Evolutionary conservation across 2,329 filamentous ascomycete genomes (phyloP), one percentile per base, ranked within the genome.

Genomic region (Calonectria pseudoreteaudii): DNA sequence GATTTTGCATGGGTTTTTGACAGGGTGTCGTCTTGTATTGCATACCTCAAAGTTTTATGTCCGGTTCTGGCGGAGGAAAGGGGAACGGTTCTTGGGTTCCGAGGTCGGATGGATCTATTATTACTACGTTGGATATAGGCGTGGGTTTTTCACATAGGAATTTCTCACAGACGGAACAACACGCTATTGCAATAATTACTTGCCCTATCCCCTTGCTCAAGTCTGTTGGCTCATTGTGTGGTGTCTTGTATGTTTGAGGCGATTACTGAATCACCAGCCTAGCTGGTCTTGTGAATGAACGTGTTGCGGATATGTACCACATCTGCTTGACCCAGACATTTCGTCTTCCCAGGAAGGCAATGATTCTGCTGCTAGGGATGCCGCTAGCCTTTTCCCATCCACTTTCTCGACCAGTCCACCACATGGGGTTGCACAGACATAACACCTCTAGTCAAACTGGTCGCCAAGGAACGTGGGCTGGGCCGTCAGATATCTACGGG

Each of bases 21-120:
- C 34, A 69, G 47, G 52, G 16, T 64, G 58, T 64, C 31, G 64
- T 64, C 53, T 62, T 73, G 71, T 70, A 60, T 66, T 56, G 53
- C 67, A 67, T 60, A 65, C 66, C 58, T 50, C 50, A 41, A 49
- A 62, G 23, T 62, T 56, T 44, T 47, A 20, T 56, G 66, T 56
- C 49, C 23, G 50, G 62, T 28, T 62, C 26, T 44, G 66, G 36
- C 38, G 66, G 56, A 34, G 30, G 66, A 18, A 38, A 65, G 30
- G 30, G 30, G 41, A 16, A 52, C 47, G 58, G 53, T 66, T 49
- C 30, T 71, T 65, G 38, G 60, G 36, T 30, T 60, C 20, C 50
- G 50, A 49, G 30, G 49, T 26, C 60, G 31, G 20, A 47, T 23
- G 50, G 67, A 36, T 53, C 23, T 9, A 34, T 34, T 65, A 73